Percentiles rank a stretch among this genome's conserved stretches.
Conservation (phyloP, 345 rosid genomes). For the Geranium rotundifolium region DNA sequence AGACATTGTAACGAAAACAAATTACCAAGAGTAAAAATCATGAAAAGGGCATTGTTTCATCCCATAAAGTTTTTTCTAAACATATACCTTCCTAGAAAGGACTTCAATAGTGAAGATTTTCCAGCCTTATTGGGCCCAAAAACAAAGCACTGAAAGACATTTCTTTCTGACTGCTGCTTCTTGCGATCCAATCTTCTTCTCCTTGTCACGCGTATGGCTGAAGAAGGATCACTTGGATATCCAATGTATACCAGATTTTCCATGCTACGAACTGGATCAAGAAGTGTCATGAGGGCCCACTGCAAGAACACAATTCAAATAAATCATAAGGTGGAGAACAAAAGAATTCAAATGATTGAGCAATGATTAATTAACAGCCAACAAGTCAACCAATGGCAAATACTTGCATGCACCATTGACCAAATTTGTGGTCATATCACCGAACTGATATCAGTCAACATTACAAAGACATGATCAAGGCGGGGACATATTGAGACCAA, state of each 20-base stretch:
- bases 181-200: constrained; percentile 51
- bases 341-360: no score
- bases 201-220: constrained; percentile 54
- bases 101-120: constrained; percentile 63
- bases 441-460: neutral
- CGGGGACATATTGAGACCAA: no score
- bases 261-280: constrained; percentile 59
- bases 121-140: constrained; percentile 77
- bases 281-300: constrained; percentile 89
- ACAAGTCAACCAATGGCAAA: no score
- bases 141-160: constrained; percentile 69
- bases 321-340: neutral
- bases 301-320: constrained; percentile 17
- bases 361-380: no score
- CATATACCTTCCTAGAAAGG: constrained; percentile 65
- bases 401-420: no score
- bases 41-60: neutral
- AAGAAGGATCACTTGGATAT: constrained; percentile 43
- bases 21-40: neutral
- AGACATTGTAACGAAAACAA: constrained; percentile 2
- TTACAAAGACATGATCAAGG: neutral
- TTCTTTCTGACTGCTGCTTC: constrained; percentile 61
- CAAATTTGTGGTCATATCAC: no score
- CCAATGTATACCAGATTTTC: constrained; percentile 63
- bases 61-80: neutral